Evolutionary conservation across 208 protist species (phyloP).

Genomic region (Trypanosoma conorhini): DNA sequence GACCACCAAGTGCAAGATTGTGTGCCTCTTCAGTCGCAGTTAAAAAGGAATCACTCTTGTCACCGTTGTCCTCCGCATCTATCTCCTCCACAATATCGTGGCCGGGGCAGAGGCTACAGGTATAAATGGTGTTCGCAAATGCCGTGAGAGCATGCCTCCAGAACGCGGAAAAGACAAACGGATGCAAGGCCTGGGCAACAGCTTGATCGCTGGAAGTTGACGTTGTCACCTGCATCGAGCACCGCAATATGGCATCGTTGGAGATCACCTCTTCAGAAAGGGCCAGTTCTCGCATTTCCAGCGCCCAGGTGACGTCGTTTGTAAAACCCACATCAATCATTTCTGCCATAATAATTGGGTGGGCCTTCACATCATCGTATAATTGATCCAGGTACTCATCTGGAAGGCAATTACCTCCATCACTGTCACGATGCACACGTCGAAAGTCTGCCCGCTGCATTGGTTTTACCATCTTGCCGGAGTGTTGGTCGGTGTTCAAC

Average conservation of each 20-base stretch:
- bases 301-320: slow-evolving; percentile 81
- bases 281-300: slow-evolving; percentile 55
- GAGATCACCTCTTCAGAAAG: not conserved
- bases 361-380: slow-evolving; percentile 92
- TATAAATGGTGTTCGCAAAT: slow-evolving; percentile 52
- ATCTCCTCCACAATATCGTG: not conserved
- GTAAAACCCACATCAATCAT: slow-evolving; percentile 80
- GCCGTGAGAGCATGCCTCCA: slow-evolving; percentile 57
- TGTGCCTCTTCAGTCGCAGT: slow-evolving; percentile 15
- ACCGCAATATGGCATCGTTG: slow-evolving; percentile 4
- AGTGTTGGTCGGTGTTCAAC: slow-evolving; percentile 99
- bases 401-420: slow-evolving; percentile 92
- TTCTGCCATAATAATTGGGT: slow-evolving; percentile 93
- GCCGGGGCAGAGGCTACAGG: slow-evolving; percentile 34
- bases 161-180: slow-evolving; percentile 53
- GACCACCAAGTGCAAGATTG: slow-evolving; percentile 18
- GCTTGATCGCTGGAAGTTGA: not conserved
- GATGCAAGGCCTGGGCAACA: slow-evolving; percentile 27
- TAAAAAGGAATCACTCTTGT: not conserved
- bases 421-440: slow-evolving; percentile 96
- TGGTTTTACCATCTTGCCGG: slow-evolving; percentile 90
- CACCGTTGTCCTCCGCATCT: not conserved
- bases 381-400: slow-evolving; percentile 85
- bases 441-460: slow-evolving; percentile 96
- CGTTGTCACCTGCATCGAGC: slow-evolving; percentile 21